Percentiles rank a stretch among this genome's conserved stretches.
Evolutionary conservation across 108 stramenopile genomes (phyloP).

Genomic region (Aurantiochytrium sp.): DNA sequence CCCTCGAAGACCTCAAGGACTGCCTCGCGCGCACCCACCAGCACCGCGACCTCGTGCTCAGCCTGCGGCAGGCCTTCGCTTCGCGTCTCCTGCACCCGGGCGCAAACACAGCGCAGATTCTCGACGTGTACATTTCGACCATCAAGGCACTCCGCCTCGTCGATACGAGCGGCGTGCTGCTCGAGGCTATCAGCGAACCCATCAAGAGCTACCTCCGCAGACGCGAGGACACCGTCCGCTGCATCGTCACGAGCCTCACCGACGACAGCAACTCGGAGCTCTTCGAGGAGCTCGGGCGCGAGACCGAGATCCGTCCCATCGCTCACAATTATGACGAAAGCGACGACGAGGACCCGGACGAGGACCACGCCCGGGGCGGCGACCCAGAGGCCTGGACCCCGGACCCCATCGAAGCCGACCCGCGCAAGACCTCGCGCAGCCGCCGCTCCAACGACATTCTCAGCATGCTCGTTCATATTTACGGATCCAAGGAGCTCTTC

Average conservation of each 20-base stretch:
- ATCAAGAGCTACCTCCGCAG: slow-evolving; percentile 76
- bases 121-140: slow-evolving; percentile 88
- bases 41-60: slow-evolving; percentile 38
- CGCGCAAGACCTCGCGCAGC: slow-evolving; percentile 25
- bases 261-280: slow-evolving; percentile 83
- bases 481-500: slow-evolving; percentile 94
- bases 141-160: slow-evolving; percentile 78
- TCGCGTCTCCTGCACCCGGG: slow-evolving; percentile 86
- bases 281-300: slow-evolving; percentile 80
- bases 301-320: slow-evolving; percentile 52
- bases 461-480: slow-evolving; percentile 90
- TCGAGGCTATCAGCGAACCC: slow-evolving; percentile 77
- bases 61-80: slow-evolving; percentile 51
- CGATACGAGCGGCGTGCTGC: slow-evolving; percentile 76
- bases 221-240: slow-evolving; percentile 83
- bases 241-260: slow-evolving; percentile 89
- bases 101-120: slow-evolving; percentile 84
- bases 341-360: not conserved
- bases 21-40: slow-evolving; percentile 50
- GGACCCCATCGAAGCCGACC: not conserved
- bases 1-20: slow-evolving; percentile 46
- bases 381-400: slow-evolving; percentile 29
- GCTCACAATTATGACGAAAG: slow-evolving; percentile 66
- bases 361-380: not conserved
- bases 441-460: slow-evolving; percentile 68